phyloP scores from a whole-genome alignment of 306 rosid species.

The Rosa chinensis region DNA sequence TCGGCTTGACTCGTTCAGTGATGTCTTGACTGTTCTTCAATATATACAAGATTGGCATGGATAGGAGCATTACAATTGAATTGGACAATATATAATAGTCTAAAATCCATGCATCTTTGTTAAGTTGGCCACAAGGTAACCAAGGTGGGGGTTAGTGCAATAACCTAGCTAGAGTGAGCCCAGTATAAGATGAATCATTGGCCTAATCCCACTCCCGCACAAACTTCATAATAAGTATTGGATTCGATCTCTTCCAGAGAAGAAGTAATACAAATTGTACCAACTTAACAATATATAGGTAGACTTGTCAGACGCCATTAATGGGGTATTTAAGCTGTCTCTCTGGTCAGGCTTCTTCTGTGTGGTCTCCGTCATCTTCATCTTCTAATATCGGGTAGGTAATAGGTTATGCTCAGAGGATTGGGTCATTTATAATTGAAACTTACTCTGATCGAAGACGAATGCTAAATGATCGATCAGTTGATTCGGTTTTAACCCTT shows the following conservation, averaged over 20 bases:
- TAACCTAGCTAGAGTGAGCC: background rate
- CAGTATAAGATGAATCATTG: background rate
- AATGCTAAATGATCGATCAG: background rate
- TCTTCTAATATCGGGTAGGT: background rate
- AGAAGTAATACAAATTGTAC: conserved; percentile 8
- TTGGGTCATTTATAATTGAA: background rate
- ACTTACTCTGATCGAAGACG: background rate
- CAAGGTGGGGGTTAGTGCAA: background rate
- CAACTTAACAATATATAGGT: conserved; percentile 24
- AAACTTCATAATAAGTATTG: background rate
- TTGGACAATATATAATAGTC: background rate
- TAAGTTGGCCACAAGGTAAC: background rate
- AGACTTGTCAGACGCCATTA: conserved; percentile 36
- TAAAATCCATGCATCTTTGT: background rate
- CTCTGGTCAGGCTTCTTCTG: background rate
- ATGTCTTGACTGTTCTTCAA: background rate
- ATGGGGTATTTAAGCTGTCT: background rate
- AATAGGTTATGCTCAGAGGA: background rate
- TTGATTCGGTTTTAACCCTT: background rate
- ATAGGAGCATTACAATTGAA: background rate
- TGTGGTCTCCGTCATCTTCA: background rate
- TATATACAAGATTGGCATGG: background rate
- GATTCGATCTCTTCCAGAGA: background rate
- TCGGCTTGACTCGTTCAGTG: background rate
- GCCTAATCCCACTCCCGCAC: background rate